Evolutionary conservation across 257 asterid genomes (phyloP).

Genomic region (Prunella vulgaris): DNA sequence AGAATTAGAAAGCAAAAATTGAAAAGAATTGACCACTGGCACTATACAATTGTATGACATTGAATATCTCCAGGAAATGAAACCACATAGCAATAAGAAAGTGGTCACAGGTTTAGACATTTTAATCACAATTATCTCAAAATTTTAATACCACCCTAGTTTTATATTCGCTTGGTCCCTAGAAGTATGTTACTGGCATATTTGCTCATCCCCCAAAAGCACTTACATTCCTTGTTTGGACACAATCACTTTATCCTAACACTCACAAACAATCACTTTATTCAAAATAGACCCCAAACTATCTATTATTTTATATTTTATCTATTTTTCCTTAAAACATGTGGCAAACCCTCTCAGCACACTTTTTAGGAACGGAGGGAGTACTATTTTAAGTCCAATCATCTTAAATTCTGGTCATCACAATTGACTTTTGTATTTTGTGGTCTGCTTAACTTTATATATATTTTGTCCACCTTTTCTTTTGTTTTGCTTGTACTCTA

Average conservation of each 20-base stretch:
- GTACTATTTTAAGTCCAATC: neutral
- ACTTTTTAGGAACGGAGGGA: too few relatives aligned
- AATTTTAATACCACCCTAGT: neutral
- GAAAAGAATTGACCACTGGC: neutral
- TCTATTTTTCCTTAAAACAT: too few relatives aligned
- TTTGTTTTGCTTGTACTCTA: neutral
- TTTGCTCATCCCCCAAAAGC: too few relatives aligned
- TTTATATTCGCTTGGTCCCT: too few relatives aligned
- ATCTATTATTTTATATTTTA: too few relatives aligned
- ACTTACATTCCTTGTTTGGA: too few relatives aligned
- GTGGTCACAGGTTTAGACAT: neutral
- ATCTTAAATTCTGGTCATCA: neutral
- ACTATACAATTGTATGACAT: neutral
- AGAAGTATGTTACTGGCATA: too few relatives aligned
- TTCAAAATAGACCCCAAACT: too few relatives aligned
- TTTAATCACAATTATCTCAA: neutral
- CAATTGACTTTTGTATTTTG: neutral
- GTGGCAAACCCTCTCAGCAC: too few relatives aligned
- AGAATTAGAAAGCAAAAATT: slow-evolving; percentile 1
- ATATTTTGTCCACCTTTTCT: neutral
- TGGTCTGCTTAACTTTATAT: neutral
- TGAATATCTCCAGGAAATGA: neutral
- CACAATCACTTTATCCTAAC: too few relatives aligned
- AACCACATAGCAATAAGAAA: neutral
- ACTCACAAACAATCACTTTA: too few relatives aligned